Conservation (phyloP, 2,329 filamentous ascomycete genomes). For the Stachybotrys chlorohalonatus region DNA sequence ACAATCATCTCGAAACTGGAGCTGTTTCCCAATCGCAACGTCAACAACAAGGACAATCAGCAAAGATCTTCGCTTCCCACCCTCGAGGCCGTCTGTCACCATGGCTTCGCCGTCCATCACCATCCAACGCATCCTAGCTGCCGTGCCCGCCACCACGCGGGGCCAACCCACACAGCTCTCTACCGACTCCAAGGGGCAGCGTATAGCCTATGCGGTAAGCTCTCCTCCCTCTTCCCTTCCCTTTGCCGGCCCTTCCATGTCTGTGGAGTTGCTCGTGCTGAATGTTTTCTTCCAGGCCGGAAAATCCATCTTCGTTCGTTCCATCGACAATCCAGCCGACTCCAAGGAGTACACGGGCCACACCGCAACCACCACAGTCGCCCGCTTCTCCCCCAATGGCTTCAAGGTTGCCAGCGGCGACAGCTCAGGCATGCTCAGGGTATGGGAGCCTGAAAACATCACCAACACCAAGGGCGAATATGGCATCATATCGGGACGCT, state of each 20-base stretch:
- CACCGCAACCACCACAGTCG: conserved; percentile 80
- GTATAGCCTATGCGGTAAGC: conserved; percentile 83
- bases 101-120: conserved; percentile 39
- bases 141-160: conserved; percentile 72
- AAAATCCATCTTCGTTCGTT: conserved; percentile 93
- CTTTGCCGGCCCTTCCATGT: background rate
- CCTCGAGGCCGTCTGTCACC: conserved; percentile 3
- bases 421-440: conserved; percentile 70
- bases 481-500: conserved; percentile 83
- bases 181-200: conserved; percentile 78
- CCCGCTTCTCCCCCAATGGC: conserved; percentile 86
- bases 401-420: conserved; percentile 95
- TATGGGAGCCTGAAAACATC: conserved; percentile 89
- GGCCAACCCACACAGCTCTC: conserved; percentile 87
- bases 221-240: conserved; percentile 15
- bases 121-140: conserved; percentile 67
- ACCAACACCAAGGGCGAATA: conserved; percentile 87
- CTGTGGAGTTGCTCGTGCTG: background rate
- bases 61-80: background rate
- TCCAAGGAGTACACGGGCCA: conserved; percentile 90
- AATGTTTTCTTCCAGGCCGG: conserved; percentile 53
- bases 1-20: background rate
- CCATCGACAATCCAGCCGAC: conserved; percentile 78
- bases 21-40: background rate
- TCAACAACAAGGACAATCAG: background rate